These are phyloP conservation scores for Paramecium sexaurelia DNA, from an alignment of 73 alveolate species.

Conservation along the genomic window DNA sequence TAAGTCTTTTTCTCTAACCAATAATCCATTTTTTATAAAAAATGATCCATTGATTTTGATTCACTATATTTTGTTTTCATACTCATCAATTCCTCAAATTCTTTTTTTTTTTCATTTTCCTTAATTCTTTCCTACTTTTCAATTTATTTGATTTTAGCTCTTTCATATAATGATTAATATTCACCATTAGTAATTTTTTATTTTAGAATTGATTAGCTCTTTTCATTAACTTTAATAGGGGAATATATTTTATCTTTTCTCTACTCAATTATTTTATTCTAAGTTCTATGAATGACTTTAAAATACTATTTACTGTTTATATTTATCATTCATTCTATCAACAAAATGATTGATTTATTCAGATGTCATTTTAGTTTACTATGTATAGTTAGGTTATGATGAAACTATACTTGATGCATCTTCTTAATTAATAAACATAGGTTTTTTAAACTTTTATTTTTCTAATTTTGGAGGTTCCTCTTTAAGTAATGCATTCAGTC, in stretches of 20 bases:
- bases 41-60: neutral
- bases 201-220: neutral
- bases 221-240: neutral
- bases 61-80: neutral
- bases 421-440: neutral
- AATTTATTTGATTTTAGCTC: neutral
- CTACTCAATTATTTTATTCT: neutral
- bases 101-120: neutral
- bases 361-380: neutral
- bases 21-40: constrained; percentile 6
- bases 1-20: neutral
- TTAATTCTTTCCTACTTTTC: neutral
- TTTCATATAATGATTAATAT: constrained; percentile 2
- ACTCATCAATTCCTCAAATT: neutral
- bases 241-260: neutral
- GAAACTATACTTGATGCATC: neutral
- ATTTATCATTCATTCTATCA: constrained; percentile 20
- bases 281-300: constrained; percentile 32
- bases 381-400: neutral
- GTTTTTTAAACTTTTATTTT: neutral
- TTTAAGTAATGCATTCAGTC: neutral
- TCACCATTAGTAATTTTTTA: neutral
- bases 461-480: constrained; percentile 11
- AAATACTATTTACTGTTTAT: constrained; percentile 24
- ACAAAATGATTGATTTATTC: neutral